phyloP scores from a whole-genome alignment of 257 asterid genomes.

The Fraxinus americana region DNA sequence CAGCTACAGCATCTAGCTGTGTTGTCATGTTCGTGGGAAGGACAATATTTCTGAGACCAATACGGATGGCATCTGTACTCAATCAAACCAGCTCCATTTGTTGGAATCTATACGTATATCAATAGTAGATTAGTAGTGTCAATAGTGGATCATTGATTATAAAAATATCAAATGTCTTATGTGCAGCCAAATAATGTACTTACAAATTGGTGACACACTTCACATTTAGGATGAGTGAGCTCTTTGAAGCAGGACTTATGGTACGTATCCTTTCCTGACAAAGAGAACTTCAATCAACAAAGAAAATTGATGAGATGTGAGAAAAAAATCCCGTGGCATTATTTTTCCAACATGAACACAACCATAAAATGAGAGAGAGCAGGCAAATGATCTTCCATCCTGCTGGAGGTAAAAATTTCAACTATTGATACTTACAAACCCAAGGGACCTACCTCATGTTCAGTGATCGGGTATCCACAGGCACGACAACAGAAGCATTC shows the following conservation, averaged over 20 bases:
- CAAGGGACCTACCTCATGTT: constrained; percentile 64
- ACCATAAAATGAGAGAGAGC: not conserved
- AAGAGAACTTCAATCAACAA: constrained; percentile 83
- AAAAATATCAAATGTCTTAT: not conserved
- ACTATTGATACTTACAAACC: not conserved
- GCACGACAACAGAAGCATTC: constrained; percentile 85
- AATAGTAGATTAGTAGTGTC: not conserved
- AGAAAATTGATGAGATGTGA: constrained; percentile 46
- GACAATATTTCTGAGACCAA: constrained; percentile 95
- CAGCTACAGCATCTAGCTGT: constrained; percentile 94
- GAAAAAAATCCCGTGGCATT: constrained; percentile 8
- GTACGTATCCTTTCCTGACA: constrained; percentile 76
- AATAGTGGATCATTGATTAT: not conserved
- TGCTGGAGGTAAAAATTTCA: not conserved
- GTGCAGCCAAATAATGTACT: constrained; percentile 24
- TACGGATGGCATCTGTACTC: constrained; percentile 98
- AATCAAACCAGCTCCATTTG: constrained; percentile 76
- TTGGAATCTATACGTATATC: constrained; percentile 67
- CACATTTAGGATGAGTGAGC: constrained; percentile 93
- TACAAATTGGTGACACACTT: constrained; percentile 93
- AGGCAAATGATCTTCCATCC: not conserved
- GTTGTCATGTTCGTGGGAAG: constrained; percentile 81
- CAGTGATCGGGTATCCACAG: constrained; percentile 78
- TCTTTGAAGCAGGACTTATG: constrained; percentile 96
- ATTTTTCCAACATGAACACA: not conserved